Evolutionary conservation across 2,329 filamentous ascomycete genomes (phyloP).

Genomic region (Clonostachys rosea): DNA sequence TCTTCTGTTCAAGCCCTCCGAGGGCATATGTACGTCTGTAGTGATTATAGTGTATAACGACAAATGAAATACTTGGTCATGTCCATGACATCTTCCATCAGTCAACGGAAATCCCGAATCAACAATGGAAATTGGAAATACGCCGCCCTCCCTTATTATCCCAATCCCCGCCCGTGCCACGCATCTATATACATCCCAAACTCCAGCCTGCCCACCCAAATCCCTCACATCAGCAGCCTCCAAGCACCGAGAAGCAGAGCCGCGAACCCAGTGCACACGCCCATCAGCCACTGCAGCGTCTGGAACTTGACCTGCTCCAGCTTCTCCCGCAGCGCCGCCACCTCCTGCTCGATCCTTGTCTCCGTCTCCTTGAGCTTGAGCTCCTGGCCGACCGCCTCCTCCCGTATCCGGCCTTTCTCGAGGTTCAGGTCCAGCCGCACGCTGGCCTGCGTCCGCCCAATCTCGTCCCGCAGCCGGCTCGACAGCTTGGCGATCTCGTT

Average conservation of each 20-base stretch:
- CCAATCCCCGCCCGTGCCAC: background rate
- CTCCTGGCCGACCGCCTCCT: conserved; percentile 95
- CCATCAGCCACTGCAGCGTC: conserved; percentile 97
- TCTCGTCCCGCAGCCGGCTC: conserved; percentile 85
- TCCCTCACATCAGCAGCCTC: conserved; percentile 58
- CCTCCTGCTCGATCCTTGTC: conserved; percentile 97
- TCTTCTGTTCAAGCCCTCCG: no score
- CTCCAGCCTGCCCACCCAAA: no score
- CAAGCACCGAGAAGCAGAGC: conserved; percentile 66
- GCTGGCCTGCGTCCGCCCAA: conserved; percentile 87
- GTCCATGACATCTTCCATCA: no score
- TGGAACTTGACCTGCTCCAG: conserved; percentile 97
- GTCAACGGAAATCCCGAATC: no score
- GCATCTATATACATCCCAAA: no score
- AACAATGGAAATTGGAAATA: no score
- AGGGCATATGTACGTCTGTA: no score
- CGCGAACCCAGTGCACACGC: conserved; percentile 65
- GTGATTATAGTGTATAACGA: no score
- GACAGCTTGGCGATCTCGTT: conserved; percentile 95
- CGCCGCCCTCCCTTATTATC: background rate
- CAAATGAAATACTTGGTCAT: no score
- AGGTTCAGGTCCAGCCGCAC: conserved; percentile 90
- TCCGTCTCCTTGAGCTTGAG: conserved; percentile 99
- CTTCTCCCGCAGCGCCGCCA: conserved; percentile 83
- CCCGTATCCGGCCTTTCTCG: conserved; percentile 92